Evolutionary conservation across 371 early-diverging fungal species (phyloP).

Genomic region (Apophysomyces trapeziformis): DNA sequence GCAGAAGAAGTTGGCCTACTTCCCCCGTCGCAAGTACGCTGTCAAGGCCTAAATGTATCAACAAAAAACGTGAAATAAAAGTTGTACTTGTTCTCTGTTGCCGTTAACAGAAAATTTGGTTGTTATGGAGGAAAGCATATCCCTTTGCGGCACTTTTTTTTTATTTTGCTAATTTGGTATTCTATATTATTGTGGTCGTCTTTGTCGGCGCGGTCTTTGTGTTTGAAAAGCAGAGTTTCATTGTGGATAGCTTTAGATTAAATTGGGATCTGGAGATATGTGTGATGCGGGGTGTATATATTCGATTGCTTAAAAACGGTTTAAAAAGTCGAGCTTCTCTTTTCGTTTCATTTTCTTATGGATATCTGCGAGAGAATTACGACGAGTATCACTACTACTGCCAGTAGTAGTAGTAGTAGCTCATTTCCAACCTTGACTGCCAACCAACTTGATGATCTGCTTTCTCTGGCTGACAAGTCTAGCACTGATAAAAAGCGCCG

Average conservation of each 20-base stretch:
- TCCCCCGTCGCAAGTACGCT: conserved; percentile 83
- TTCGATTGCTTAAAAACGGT: neutral
- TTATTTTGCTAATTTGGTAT: too few species aligned
- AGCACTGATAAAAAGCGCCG: neutral
- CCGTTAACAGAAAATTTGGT: neutral
- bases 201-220: too few species aligned
- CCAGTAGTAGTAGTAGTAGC: too few species aligned
- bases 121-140: too few species aligned
- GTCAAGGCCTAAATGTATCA: conserved; percentile 71
- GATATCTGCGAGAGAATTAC: too few species aligned
- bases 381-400: too few species aligned
- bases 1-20: conserved; percentile 79
- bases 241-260: too few species aligned
- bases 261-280: too few species aligned
- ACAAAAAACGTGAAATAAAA: neutral
- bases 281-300: too few species aligned
- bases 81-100: conserved; percentile 6
- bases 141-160: too few species aligned
- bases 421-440: neutral
- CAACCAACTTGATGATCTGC: neutral
- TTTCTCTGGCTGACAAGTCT: neutral
- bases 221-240: too few species aligned
- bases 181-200: too few species aligned
- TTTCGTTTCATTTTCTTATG: neutral
- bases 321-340: neutral